Evolutionary conservation across 2,329 filamentous ascomycete species (phyloP), one percentile per base, ranked within the genome.

Genomic region (Tolypocladium ovalisporum): DNA sequence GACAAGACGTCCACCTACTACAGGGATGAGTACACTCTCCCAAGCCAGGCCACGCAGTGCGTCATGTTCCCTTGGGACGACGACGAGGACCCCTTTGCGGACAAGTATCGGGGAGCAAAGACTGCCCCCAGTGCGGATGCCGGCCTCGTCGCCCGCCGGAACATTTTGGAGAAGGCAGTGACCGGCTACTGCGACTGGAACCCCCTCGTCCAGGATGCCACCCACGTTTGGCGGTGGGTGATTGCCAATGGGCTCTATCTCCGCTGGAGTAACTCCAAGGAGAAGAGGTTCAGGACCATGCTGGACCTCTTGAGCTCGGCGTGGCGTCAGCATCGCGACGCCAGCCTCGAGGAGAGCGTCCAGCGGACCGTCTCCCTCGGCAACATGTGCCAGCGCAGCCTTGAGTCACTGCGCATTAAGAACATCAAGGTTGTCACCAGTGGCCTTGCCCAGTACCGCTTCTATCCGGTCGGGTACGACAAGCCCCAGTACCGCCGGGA

Each of bases 161-260:
- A 44, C 5, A 1, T 32, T 7, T 27, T 53, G 15, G 29, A 52
- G 29, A 47, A 59, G 40, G 13, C 24, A 0, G 29, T 57, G 1
- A 47, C 39, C 7, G 44, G 44, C 35, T 42, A 7, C 40, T 57
- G 54, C 10, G 27, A 53, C 17, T 60, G 59, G 59, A 35, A n/a
- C n/a, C n/a, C 12, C 4, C 5, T 15, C 22, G 37, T 15, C 13
- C 49, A 55, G 32, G n/a, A 54, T 29, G 15, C 34, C 24, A 15
- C 37, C 1, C 40, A 57, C 17, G 47, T 55, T 34, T 59, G 57
- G 54, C 22, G 51, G 9, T 60, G 57, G 59, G 37, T 59, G 34
- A 19, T 42, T 7, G 52, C 36, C 4, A 59, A 57, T 34, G 39
- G 35, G 4, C 59, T 59, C 27, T 15, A 60, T 32, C 27, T 29